A percentile compares a stretch with the other conserved stretches of the same genome.
Conservation (phyloP, 352 stramenopile species). For the Aphanomyces invadans region DNA sequence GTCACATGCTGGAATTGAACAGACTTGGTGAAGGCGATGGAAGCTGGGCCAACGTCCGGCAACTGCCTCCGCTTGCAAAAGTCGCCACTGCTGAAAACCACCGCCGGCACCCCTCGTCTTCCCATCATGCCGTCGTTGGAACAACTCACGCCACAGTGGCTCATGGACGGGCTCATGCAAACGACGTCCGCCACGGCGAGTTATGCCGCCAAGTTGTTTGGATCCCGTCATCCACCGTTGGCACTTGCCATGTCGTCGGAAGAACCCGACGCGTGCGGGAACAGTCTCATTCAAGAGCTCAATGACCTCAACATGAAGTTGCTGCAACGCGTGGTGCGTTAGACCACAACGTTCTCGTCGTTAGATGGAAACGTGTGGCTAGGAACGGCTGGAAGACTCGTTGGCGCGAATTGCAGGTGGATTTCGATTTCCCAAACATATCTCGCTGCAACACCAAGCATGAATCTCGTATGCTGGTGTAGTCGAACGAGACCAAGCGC, state of each 20-base stretch:
- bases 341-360: background rate
- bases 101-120: background rate
- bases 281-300: constrained; percentile 69
- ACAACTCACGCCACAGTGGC: constrained; percentile 30
- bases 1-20: background rate
- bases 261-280: constrained; percentile 11
- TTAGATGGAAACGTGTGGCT: background rate
- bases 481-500: constrained; percentile 70
- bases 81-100: constrained; percentile 1
- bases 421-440: background rate
- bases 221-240: constrained; percentile 30
- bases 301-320: constrained; percentile 82
- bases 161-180: constrained; percentile 53
- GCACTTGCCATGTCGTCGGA: background rate
- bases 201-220: constrained; percentile 55
- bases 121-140: constrained; percentile 10
- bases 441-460: too few relatives aligned
- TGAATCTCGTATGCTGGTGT: too few relatives aligned
- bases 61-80: constrained; percentile 20
- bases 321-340: constrained; percentile 60
- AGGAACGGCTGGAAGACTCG: constrained; percentile 69
- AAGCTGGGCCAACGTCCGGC: constrained; percentile 8
- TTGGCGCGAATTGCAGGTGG: constrained; percentile 54
- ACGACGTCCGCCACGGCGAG: constrained; percentile 17
- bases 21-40: constrained; percentile 5